Evolutionary conservation across 2,329 filamentous ascomycete genomes (phyloP).

Genomic region (Scorias spongiosa): DNA sequence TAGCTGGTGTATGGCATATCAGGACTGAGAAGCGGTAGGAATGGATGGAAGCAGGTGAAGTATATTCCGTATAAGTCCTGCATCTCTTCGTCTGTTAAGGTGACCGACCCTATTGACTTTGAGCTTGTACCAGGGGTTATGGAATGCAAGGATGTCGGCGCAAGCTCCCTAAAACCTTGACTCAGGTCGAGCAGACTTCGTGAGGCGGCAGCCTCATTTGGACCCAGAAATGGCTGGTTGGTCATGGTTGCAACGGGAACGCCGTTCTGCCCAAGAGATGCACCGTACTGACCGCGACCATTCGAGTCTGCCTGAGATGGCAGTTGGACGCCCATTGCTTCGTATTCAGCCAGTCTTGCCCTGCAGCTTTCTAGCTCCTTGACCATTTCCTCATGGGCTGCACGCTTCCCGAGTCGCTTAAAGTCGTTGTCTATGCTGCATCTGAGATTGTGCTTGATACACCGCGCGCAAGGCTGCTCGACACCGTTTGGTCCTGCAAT

Average conservation of each 20-base stretch:
- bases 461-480: constrained; percentile 62
- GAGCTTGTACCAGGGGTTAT: constrained; percentile 41
- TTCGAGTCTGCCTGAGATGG: not conserved
- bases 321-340: constrained; percentile 13
- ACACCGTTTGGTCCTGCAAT: constrained; percentile 48
- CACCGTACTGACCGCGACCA: not conserved
- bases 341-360: constrained; percentile 19
- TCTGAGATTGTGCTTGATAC: constrained; percentile 61
- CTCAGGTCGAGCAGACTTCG: constrained; percentile 23
- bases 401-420: constrained; percentile 69
- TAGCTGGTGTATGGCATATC: constrained; percentile 43
- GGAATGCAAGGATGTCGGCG: constrained; percentile 28
- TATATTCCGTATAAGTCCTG: constrained; percentile 54
- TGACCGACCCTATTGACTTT: constrained; percentile 41
- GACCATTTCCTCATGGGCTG: constrained; percentile 75
- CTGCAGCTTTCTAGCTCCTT: constrained; percentile 53
- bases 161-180: constrained; percentile 23
- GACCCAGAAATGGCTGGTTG: constrained; percentile 16
- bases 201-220: constrained; percentile 23
- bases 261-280: constrained; percentile 1
- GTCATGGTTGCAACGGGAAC: constrained; percentile 16
- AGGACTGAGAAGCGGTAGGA: constrained; percentile 62
- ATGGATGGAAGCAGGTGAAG: constrained; percentile 62
- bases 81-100: constrained; percentile 27
- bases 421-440: constrained; percentile 84